Base-by-base conservation (phyloP, 2,329 filamentous ascomycete species). In the Escovopsis sp. region DNA sequence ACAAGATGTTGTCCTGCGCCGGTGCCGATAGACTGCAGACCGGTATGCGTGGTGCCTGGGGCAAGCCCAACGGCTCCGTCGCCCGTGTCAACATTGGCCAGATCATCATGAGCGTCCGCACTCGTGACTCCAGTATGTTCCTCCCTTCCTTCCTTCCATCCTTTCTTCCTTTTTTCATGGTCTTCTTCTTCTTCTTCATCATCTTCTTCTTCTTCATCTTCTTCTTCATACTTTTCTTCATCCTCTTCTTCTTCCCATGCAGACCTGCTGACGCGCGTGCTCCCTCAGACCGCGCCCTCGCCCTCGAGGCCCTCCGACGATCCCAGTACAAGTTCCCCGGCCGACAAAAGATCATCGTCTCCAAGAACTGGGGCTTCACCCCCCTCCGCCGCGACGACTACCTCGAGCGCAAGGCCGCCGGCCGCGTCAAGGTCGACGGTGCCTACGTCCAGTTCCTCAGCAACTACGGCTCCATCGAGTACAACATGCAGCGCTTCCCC, bases 1-100 rank as follows among this genome's bases (percentile, higher is more conserved):
- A 98, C 87, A 98, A 98, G 84, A 98, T 98, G 91, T 89, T 98
- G 86, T 96, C 91, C 66, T 98, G 91, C 71, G 91, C 91, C 64
- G 91, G 91, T 79, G 91, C 91, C 81, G 91, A 98, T 96, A 87
- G 91, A 83, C 78, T 98, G 71, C 91, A 98, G 74, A 98, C 91
- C 59, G 91, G 91, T 78, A 98, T 98, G 91, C 89, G 91, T 83
- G 91, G 91, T 81, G 91, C 91, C 60, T 98, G 87, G 81, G 91
- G 91, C 66, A 98, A 98, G 83, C 91, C 91, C 69, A 94, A 96
- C 79, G 91, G 91, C 66, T 82, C 79, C 62, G 91, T 98, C 64
- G 91, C 91, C 68, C 91, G 91, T 84, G 89, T 98, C 79, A 96
- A 96, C 83, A 98, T 98, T 62, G 91, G 91, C 68, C 91, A 98